These are phyloP conservation scores for Malassezia pachydermatis DNA, from an alignment of 1,284 basidiomycete species.

Conservation along the genomic window DNA sequence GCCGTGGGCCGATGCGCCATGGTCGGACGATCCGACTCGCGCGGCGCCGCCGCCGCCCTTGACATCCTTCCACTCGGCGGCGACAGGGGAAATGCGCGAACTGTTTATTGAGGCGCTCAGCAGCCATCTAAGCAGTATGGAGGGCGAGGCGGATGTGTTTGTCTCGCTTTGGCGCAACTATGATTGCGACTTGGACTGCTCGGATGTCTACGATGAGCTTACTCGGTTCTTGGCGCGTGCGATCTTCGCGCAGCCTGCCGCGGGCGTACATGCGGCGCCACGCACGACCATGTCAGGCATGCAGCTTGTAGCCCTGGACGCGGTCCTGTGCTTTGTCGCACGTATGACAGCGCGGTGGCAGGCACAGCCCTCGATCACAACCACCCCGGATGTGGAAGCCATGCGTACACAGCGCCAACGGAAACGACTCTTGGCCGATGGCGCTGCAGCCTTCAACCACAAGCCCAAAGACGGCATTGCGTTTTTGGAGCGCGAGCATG, in stretches of 20 bases:
- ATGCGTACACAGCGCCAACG: conserved; percentile 63
- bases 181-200: conserved; percentile 91
- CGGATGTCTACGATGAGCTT: conserved; percentile 87
- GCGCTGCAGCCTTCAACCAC: conserved; percentile 78
- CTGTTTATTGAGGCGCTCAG: conserved; percentile 78
- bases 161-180: conserved; percentile 92
- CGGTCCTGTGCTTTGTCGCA: conserved; percentile 74
- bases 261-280: conserved; percentile 4
- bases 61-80: conserved; percentile 5
- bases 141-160: conserved; percentile 60
- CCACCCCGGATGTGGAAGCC: conserved; percentile 1
- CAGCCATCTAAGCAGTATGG: conserved; percentile 56
- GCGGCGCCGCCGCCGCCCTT: conserved; percentile 1
- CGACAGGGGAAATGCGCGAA: conserved; percentile 67
- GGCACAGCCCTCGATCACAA: conserved; percentile 51
- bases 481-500: conserved; percentile 55
- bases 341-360: conserved; percentile 74
- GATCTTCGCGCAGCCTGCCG: conserved; percentile 21
- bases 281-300: conserved; percentile 51
- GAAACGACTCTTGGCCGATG: conserved; percentile 75
- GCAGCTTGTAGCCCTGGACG: conserved; percentile 80
- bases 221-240: conserved; percentile 65
- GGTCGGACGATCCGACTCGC: conserved; percentile 30
- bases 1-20: conserved; percentile 41
- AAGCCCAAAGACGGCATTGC: conserved; percentile 89